Conservation (phyloP, 768 basidiomycete genomes). For the Pulveroboletus ravenelii region DNA sequence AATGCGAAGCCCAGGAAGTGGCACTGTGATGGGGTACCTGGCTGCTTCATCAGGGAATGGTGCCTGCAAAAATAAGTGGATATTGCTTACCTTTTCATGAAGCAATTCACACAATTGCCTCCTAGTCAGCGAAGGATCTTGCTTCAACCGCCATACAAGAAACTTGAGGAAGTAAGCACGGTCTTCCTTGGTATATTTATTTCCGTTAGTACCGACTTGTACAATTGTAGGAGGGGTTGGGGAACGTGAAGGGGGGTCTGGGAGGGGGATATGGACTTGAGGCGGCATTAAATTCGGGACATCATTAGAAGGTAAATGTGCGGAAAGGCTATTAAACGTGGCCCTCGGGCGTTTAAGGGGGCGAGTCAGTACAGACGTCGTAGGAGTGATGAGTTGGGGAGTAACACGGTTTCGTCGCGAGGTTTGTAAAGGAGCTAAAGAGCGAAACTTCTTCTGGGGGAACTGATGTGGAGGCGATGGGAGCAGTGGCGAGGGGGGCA, state of each 20-base stretch:
- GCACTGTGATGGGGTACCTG: constrained; percentile 64
- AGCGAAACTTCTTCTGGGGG: constrained; percentile 18
- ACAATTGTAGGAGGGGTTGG: constrained; percentile 59
- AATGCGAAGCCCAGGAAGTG: constrained; percentile 65
- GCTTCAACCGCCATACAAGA: constrained; percentile 55
- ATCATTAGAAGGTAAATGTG: constrained; percentile 30
- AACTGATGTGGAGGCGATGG: constrained; percentile 24
- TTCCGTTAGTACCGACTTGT: constrained; percentile 44
- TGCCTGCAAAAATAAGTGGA: neutral
- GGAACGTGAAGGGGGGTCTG: constrained; percentile 62
- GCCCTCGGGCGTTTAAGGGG: constrained; percentile 30
- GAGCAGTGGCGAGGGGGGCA: neutral
- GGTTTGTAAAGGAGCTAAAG: constrained; percentile 23
- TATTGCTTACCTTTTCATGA: constrained; percentile 44
- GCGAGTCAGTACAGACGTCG: constrained; percentile 20
- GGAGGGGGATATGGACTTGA: constrained; percentile 55
- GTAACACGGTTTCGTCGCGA: constrained; percentile 22
- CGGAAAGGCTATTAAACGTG: constrained; percentile 61
- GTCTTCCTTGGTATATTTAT: constrained; percentile 65
- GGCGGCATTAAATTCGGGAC: constrained; percentile 53
- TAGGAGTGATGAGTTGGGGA: constrained; percentile 15
- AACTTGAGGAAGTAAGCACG: constrained; percentile 63
- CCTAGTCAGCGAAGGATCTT: constrained; percentile 49
- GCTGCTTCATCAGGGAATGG: constrained; percentile 7
- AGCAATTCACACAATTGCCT: constrained; percentile 51